Percentiles rank a stretch among this genome's conserved stretches.
Evolutionary conservation across 768 basidiomycete genomes (phyloP).

Genomic region (Hygrocybe coccinea): DNA sequence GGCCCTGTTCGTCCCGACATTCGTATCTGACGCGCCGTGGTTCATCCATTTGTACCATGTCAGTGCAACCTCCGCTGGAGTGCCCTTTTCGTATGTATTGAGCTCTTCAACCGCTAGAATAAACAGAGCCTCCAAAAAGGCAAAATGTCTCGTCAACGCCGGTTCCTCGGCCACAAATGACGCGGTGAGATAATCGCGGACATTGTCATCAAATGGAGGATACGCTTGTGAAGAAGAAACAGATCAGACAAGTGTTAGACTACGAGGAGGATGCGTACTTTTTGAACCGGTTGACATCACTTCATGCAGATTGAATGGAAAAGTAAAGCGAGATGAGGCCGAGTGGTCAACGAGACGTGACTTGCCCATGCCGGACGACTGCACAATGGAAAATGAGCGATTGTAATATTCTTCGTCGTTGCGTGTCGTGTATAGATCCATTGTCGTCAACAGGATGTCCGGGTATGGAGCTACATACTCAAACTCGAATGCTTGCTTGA

Average conservation of each 20-base stretch:
- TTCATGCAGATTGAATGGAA: constrained; percentile 5
- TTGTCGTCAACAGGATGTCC: neutral
- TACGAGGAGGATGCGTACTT: neutral
- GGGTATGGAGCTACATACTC: neutral
- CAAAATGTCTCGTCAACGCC: neutral
- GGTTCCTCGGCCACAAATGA: neutral
- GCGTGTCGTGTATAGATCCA: constrained; percentile 1
- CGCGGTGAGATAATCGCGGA: constrained; percentile 1
- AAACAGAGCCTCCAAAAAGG: neutral
- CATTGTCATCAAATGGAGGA: constrained; percentile 1
- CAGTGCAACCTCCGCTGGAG: neutral
- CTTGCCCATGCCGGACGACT: neutral
- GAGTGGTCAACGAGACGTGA: constrained; percentile 2
- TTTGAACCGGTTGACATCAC: neutral
- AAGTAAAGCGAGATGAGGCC: constrained; percentile 1
- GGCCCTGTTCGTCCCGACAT: constrained; percentile 2
- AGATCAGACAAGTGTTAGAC: neutral
- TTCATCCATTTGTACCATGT: constrained; percentile 4
- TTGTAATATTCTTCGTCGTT: neutral
- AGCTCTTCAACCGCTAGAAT: neutral
- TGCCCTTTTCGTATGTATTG: neutral
- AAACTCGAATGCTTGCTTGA: neutral
- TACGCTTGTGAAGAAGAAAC: constrained; percentile 2
- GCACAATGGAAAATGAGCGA: constrained; percentile 3
- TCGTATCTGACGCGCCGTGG: neutral